A percentile compares a stretch with the other conserved stretches of the same genome.
Conservation (phyloP, 176 grass and related monocot species). For the Rhynchospora breviuscula region DNA sequence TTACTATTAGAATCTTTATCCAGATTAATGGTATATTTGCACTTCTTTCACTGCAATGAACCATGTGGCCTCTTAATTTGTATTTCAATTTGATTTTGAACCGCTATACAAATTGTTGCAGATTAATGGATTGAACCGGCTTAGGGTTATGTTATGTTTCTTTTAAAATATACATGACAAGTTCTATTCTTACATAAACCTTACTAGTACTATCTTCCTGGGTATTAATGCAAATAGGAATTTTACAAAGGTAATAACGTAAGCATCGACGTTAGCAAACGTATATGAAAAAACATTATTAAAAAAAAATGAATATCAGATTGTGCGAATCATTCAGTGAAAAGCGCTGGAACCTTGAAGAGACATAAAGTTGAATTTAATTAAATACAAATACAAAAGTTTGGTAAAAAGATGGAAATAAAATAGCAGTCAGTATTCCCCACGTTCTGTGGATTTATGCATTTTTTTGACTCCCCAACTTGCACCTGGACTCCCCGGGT, state of each 20-base stretch:
- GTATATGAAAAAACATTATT: neutral
- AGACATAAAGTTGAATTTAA: slow-evolving; percentile 25
- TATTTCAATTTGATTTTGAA: too few species aligned
- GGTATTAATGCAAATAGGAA: neutral
- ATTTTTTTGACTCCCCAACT: neutral
- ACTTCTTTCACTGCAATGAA: too few species aligned
- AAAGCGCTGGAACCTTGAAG: slow-evolving; percentile 22
- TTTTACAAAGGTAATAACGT: neutral
- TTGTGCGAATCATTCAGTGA: slow-evolving; percentile 34
- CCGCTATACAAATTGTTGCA: too few species aligned
- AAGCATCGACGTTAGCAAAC: slow-evolving; percentile 1
- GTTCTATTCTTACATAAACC: neutral
- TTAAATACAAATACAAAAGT: slow-evolving; percentile 9
- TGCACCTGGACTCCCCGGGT: neutral
- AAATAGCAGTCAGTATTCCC: slow-evolving; percentile 24
- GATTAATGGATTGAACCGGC: too few species aligned
- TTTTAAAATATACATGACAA: neutral
- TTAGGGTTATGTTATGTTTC: neutral
- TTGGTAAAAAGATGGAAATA: slow-evolving; percentile 33
- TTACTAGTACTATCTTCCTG: neutral
- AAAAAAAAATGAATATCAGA: slow-evolving; percentile 19
- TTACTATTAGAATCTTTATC: neutral
- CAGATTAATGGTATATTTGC: neutral
- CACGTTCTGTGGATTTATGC: slow-evolving; percentile 2
- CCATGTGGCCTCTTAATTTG: too few species aligned